Conservation (phyloP, 129 eudicot species). For the Deinandra increscens region DNA sequence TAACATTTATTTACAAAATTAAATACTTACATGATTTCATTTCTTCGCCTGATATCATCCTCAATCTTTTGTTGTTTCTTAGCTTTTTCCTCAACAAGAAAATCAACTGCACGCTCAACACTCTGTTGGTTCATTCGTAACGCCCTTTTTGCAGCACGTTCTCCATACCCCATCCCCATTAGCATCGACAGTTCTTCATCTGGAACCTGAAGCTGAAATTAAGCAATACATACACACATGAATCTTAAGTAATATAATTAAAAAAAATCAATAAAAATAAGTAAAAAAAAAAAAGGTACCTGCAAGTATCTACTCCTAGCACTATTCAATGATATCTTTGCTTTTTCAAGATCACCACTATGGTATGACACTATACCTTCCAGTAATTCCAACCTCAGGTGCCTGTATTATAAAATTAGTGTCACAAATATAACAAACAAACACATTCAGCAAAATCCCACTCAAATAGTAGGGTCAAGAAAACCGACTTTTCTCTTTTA, state of each 20-base stretch:
- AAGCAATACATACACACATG: not conserved
- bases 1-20: conserved; percentile 3
- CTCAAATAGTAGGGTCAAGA: too few relatives aligned
- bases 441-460: too few relatives aligned
- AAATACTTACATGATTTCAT: conserved; percentile 58
- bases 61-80: conserved; percentile 46
- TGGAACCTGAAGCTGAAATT: conserved; percentile 75
- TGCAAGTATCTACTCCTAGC: conserved; percentile 59
- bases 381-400: conserved; percentile 75
- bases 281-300: conserved; percentile 35
- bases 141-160: conserved; percentile 73
- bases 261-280: not conserved
- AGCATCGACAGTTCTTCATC: conserved; percentile 74
- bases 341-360: conserved; percentile 62
- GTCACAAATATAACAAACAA: not conserved
- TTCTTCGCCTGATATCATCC: conserved; percentile 52
- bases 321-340: conserved; percentile 51
- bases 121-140: conserved; percentile 73
- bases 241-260: not conserved
- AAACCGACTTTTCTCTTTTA: too few relatives aligned
- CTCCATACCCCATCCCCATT: conserved; percentile 86
- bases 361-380: conserved; percentile 96
- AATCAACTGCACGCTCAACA: conserved; percentile 66
- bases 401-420: conserved; percentile 42
- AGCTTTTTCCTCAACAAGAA: conserved; percentile 72